Percentiles rank a stretch among this genome's conserved stretches.
Conservation (phyloP, 192 early-diverging fungal genomes). For the Coemansia sp. region DNA sequence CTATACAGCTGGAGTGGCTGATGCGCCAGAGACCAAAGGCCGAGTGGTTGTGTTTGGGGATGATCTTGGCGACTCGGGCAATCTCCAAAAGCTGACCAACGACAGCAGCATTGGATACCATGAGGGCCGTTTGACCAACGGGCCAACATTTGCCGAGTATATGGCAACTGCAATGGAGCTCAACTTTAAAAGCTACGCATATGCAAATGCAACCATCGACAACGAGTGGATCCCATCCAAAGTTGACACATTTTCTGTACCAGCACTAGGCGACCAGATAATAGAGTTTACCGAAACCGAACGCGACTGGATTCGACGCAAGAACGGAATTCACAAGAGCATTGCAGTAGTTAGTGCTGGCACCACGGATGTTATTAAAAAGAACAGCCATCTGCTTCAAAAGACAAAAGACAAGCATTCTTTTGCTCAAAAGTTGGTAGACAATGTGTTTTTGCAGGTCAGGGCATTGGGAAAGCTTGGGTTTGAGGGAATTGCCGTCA, state of each 20-base stretch:
- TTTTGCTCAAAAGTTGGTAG: constrained; percentile 9
- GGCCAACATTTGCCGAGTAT: constrained; percentile 30
- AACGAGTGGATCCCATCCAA: not conserved
- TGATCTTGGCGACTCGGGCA: constrained; percentile 28
- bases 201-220: constrained; percentile 12
- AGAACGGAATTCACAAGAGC: constrained; percentile 14
- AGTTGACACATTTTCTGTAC: not conserved
- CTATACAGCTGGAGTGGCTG: not conserved
- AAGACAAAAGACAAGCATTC: not conserved
- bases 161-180: constrained; percentile 23
- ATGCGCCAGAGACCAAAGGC: constrained; percentile 7
- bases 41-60: constrained; percentile 25
- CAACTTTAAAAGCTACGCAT: constrained; percentile 13
- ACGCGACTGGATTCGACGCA: constrained; percentile 33
- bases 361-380: constrained; percentile 13
- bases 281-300: constrained; percentile 21
- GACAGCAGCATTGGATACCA: constrained; percentile 26
- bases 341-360: constrained; percentile 20
- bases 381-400: not conserved
- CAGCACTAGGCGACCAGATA: constrained; percentile 15
- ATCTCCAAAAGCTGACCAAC: constrained; percentile 19
- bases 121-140: constrained; percentile 24
- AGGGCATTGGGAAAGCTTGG: constrained; percentile 17
- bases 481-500: constrained; percentile 16
- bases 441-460: constrained; percentile 17